These are phyloP conservation scores for Fusarium euwallaceae DNA, from an alignment of 2,329 filamentous ascomycete genomes.

Conservation along the genomic window DNA sequence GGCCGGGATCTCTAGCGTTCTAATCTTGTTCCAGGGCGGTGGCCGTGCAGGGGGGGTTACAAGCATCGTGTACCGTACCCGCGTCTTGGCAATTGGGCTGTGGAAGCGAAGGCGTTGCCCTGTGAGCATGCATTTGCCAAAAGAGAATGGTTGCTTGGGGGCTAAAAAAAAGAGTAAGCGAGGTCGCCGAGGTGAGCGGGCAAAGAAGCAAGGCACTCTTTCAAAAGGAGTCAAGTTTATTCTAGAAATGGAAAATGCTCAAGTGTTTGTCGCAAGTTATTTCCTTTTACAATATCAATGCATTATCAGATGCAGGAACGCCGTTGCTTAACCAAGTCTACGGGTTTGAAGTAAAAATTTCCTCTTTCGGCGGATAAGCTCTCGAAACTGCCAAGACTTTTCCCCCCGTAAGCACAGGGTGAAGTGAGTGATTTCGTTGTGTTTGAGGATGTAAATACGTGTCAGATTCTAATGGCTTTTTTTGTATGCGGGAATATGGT, in stretches of 20 bases:
- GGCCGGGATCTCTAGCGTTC: not conserved
- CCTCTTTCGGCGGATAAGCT: not conserved
- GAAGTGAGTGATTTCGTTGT: not conserved
- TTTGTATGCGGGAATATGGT: not conserved
- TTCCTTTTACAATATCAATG: not conserved
- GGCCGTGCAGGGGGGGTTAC: not conserved
- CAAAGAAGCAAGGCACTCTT: not conserved
- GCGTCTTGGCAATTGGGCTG: slow-evolving; percentile 3
- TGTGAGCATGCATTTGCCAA: not conserved
- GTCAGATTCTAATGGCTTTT: not conserved
- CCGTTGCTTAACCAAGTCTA: not conserved
- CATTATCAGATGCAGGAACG: slow-evolving; percentile 1
- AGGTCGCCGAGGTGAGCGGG: not conserved
- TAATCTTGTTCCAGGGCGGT: slow-evolving; percentile 1
- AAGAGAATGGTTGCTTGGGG: slow-evolving; percentile 1
- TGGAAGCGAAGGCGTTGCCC: not conserved
- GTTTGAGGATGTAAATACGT: not conserved
- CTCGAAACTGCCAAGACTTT: not conserved
- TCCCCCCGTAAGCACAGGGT: not conserved
- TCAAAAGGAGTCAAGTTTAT: not conserved
- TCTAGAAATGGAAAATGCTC: not conserved
- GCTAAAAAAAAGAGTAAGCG: not conserved
- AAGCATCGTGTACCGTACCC: not conserved
- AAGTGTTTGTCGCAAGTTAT: not conserved
- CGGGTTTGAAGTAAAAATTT: not conserved